phyloP scores from a whole-genome alignment of 1,139 yeast species.

The Sugiyamaella japonica region DNA sequence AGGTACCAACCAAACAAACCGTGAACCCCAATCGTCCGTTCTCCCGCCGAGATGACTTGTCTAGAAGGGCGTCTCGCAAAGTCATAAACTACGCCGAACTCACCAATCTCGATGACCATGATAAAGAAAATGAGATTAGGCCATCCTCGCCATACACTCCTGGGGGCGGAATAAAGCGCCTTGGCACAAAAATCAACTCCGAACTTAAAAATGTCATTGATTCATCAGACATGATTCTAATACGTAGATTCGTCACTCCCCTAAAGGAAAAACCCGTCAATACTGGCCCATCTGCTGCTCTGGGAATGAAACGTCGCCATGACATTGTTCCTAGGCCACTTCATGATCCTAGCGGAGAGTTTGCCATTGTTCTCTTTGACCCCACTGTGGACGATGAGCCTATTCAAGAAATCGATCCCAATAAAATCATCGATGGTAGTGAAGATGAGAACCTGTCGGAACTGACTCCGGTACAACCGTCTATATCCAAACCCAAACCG shows the following conservation, averaged over 20 bases:
- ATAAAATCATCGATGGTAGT: constrained; percentile 18
- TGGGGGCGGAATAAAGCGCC: constrained; percentile 14
- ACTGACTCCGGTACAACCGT: constrained; percentile 39
- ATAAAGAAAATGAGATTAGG: constrained; percentile 18
- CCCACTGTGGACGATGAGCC: constrained; percentile 73
- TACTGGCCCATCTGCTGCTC: constrained; percentile 64
- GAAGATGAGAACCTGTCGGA: constrained; percentile 15
- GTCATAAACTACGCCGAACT: constrained; percentile 26
- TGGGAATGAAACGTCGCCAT: constrained; percentile 75
- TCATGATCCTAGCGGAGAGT: constrained; percentile 90
- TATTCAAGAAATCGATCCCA: constrained; percentile 22
- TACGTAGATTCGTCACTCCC: constrained; percentile 43
- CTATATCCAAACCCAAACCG: constrained; percentile 42
- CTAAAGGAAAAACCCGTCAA: constrained; percentile 37
- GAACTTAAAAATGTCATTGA: constrained; percentile 17
- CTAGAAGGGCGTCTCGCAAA: constrained; percentile 22
- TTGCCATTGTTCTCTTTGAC: constrained; percentile 92
- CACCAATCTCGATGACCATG: constrained; percentile 8
- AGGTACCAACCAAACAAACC: constrained; percentile 26
- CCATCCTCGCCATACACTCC: constrained; percentile 9
- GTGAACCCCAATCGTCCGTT: constrained; percentile 5
- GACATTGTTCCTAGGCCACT: constrained; percentile 81
- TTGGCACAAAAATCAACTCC: constrained; percentile 20
- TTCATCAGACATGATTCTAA: constrained; percentile 29
- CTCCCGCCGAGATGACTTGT: constrained; percentile 18